phyloP scores from a whole-genome alignment of 2,329 filamentous ascomycete genomes.

The Seiridium cupressi region DNA sequence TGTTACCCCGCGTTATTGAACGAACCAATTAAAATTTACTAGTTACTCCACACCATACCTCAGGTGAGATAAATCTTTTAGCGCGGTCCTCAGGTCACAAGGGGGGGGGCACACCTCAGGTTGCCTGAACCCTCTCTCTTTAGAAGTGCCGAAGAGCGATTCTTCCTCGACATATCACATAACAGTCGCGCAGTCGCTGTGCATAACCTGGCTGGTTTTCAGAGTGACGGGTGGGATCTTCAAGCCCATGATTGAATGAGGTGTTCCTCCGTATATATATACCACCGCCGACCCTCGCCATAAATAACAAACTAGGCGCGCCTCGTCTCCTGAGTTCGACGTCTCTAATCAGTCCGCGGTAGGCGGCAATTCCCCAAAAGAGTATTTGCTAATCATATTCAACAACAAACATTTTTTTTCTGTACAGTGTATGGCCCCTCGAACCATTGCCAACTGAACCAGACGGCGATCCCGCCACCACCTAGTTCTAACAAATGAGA shows the following conservation, averaged over 20 bases:
- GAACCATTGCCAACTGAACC: conserved; percentile 12
- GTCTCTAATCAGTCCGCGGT: neutral
- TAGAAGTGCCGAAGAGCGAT: too few species aligned
- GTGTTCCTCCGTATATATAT: conserved; percentile 13
- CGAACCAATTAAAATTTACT: too few species aligned
- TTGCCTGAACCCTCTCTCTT: too few species aligned
- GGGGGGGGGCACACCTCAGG: too few species aligned
- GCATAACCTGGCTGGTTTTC: too few species aligned
- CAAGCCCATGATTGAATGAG: neutral
- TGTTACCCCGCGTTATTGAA: too few species aligned
- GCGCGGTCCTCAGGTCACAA: too few species aligned
- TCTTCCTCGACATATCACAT: too few species aligned
- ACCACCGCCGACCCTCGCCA: conserved; percentile 10
- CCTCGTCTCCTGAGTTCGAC: neutral
- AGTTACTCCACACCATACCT: too few species aligned
- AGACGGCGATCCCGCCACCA: conserved; percentile 9
- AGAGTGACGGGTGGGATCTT: neutral
- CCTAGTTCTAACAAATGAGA: conserved; percentile 28
- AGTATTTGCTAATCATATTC: neutral
- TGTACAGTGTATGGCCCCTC: conserved; percentile 20
- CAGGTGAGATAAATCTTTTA: too few species aligned
- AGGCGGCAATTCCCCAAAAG: neutral
- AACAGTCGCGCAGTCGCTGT: too few species aligned
- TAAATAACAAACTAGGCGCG: conserved; percentile 19
- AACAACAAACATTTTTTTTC: conserved; percentile 14